Base-by-base conservation (phyloP, 345 rosid genomes). In the Populus davidiana region DNA sequence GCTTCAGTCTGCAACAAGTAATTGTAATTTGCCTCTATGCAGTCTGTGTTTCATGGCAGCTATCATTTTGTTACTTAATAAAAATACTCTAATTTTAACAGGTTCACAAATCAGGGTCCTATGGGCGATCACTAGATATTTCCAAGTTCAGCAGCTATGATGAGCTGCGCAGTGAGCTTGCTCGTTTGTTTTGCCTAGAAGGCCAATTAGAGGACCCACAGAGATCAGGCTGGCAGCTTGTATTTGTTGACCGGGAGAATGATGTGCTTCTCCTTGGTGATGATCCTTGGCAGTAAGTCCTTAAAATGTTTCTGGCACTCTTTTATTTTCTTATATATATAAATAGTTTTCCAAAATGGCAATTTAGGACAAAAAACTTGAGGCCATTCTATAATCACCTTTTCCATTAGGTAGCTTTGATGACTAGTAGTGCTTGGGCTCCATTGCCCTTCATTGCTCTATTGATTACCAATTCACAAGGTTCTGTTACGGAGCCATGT, bases 221-320 rank as follows among this genome's bases (percentile, higher is more conserved):
- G 82, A 90, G 97, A 90, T 92, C 94, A 90, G 94, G 94, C 94
- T 92, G 97, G 97, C 94, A 92, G 97, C 97, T 92, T 90, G 94
- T 90, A 89, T 92, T 92, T 70, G 92, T 90, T 68, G 94, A 92
- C 91, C 86, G 91, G 97, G 94, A 92, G 90, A 86, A 90, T 81
- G 97, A 92, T 78, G 86, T 87, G 66, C 97, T 92, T 89, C 97
- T 92, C 90, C 97, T 90, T 84, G 97, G 94, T 79, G 94, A 92
- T 43, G 97, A 89, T 83, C 97, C 97, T 1, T 92, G 97, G 97
- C 90, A 90, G 94, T 92, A 81, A 85, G 94, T 88, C 27, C 20
- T 61, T 67, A 9, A 73, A 38, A 11, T 39, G 6, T 9, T 59
- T 59, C 29, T 4, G 23, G 16, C 25, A 59, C n/a, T n/a, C 27